Base-by-base conservation (phyloP, 1,284 basidiomycete genomes). In the Flammula alnicola region DNA sequence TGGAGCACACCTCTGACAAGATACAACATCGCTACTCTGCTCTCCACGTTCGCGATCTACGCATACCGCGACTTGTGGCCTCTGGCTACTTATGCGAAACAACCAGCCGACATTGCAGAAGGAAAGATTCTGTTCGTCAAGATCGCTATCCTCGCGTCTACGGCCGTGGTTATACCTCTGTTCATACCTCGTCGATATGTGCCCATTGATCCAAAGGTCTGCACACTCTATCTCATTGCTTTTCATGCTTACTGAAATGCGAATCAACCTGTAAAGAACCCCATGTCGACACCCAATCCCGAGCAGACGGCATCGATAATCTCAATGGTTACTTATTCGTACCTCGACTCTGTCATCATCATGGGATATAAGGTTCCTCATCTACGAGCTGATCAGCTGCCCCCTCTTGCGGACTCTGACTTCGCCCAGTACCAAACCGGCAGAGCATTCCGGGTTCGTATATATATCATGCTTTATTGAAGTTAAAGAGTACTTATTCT, bases 291-390 rank as follows among this genome's bases (percentile, higher is more conserved):
- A 11, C 73, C 76, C 3, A 83, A 80, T 63, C 80, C 82, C 1
- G 84, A 88, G 58, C 84, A 88, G 61, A 85, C 81, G 0, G 77
- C 83, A 0, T 80, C 83, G 0, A 67, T 79, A 32, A 54, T 84
- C 12, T 82, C 78, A 2, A 69, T 83, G 53, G 36, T 77, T n/a
- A 72, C 78, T 35, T 89, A 78, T 64, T 71, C 72, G 16, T 88
- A 80, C 69, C 67, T 88, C 59, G 75, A 84, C 47, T 67, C 68
- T 0, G 63, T 81, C 33, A 69, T 86, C 31, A 73, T 71, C 10
- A 44, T 65, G 16, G 78, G 71, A 26, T 71, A 73, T 56, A 66
- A 63, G 20, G 52, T 74, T 16, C 63, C 67, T 4, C 72, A 78
- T 58, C 61, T 80, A 10, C 49, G 67, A 9, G 68, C 69, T 26